These are phyloP conservation scores for Ulota crispa DNA, from an alignment of 225 moss, liverwort and hornwort species.

Conservation along the genomic window DNA sequence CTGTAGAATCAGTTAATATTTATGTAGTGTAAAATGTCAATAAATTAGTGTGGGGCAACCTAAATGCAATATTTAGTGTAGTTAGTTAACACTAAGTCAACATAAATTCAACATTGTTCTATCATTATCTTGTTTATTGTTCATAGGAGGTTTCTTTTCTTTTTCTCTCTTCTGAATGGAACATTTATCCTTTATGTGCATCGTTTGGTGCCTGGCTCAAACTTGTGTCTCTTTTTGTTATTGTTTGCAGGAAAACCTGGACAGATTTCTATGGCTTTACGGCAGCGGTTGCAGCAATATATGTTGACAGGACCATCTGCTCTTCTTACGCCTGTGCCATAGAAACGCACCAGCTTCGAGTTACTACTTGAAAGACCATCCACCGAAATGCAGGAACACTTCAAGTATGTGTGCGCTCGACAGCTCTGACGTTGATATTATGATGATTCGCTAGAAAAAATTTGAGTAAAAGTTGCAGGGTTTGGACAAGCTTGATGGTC, in stretches of 20 bases:
- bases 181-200: neutral
- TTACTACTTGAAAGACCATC: constrained; percentile 1
- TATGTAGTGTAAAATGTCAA: no score
- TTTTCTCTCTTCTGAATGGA: neutral
- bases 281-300: constrained; percentile 23
- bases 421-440: neutral
- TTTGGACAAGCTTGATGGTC: neutral
- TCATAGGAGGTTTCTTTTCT: no score
- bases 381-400: neutral
- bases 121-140: neutral
- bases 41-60: no score
- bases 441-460: constrained; percentile 3
- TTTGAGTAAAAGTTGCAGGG: constrained; percentile 15
- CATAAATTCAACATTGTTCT: neutral
- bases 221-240: neutral
- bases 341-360: constrained; percentile 9
- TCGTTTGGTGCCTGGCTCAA: neutral
- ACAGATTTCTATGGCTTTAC: constrained; percentile 35
- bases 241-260: constrained; percentile 36
- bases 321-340: constrained; percentile 33
- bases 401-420: neutral
- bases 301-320: constrained; percentile 34
- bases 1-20: no score
- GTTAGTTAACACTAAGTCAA: neutral
- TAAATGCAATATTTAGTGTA: no score